phyloP scores from a whole-genome alignment of 2,329 filamentous ascomycete genomes.

The Sporothrix humicola region DNA sequence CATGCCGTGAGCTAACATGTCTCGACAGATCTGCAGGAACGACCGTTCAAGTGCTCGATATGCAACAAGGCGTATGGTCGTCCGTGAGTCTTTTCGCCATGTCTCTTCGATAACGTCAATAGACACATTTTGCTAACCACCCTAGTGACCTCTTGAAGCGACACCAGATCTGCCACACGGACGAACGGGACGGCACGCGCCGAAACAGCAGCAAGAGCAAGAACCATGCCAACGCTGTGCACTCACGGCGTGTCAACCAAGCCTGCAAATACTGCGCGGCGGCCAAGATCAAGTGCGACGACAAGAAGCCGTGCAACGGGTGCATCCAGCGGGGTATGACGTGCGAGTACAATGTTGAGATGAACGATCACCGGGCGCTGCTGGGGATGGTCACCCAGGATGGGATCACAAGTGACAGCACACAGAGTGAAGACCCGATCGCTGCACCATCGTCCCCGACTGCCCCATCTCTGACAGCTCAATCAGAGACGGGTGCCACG shows the following conservation, averaged over 20 bases:
- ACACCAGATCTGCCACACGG: constrained; percentile 31
- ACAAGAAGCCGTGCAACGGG: constrained; percentile 59
- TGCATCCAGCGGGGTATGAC: constrained; percentile 55
- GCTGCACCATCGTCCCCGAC: not conserved
- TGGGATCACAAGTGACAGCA: too few relatives aligned
- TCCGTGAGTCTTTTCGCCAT: constrained; percentile 20
- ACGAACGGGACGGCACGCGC: constrained; percentile 6
- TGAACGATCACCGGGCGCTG: not conserved
- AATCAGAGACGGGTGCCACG: not conserved
- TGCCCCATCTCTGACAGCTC: not conserved
- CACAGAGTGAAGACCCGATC: too few relatives aligned
- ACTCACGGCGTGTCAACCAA: constrained; percentile 57
- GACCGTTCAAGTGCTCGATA: constrained; percentile 33
- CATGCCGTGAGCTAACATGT: not conserved
- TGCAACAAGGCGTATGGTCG: constrained; percentile 36
- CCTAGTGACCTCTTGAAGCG: constrained; percentile 35
- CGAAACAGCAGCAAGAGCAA: constrained; percentile 2
- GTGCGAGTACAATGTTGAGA: constrained; percentile 48
- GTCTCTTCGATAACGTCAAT: too few relatives aligned
- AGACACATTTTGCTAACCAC: too few relatives aligned
- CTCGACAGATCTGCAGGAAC: constrained; percentile 33
- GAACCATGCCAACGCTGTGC: not conserved
- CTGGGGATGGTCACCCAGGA: too few relatives aligned
- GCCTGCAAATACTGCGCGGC: constrained; percentile 59
- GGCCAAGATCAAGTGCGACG: constrained; percentile 62